Evolutionary conservation across 2,329 filamentous ascomycete genomes (phyloP), one percentile per base, ranked within the genome.

Genomic region (Colletotrichum sp.): DNA sequence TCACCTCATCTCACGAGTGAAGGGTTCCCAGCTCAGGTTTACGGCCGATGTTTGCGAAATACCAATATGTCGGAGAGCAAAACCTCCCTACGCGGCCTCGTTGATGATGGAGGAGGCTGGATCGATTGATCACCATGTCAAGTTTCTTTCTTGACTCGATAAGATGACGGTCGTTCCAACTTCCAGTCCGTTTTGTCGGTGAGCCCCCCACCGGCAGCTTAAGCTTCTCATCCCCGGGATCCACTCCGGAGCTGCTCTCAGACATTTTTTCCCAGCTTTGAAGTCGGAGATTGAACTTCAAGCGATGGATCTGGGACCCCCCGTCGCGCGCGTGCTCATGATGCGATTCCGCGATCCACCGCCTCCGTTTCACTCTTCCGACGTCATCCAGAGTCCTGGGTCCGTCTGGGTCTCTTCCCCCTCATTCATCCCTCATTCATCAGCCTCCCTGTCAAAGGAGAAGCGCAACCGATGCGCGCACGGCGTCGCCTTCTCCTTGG

Each of bases 231-330:
- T 70, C 62, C 75, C 74, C 71, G 71, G 75, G 26, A 52, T 75
- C 75, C 75, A 76, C 75, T 70, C 60, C 71, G 71, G 75, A 75
- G 60, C 71, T 60, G 66, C 55, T 24, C 32, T 60, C 66, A 62
- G 67, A 66, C 44, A 71, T 36, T 67, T 44, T 55, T 52, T 57
- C 32, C 67, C 75, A 76, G 60, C 52, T 75, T 71, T 62, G 72
- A 71, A 75, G 52, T 67, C 75, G 71, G 75, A 76, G 72, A 76
- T 76, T 75, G 71, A 75, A 57, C 52, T 48, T 75, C 72, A 76
- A 75, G 66, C 71, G 71, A 76, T 71, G 75, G 75, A 75, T 59
- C 71, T 66, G 44, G 44, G 28, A 57, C 73, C 65, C 72, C 73
- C 75, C 59, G 66, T 62, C 60, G 48, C 66, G 48, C 60, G 59